Evolutionary conservation across 352 stramenopile genomes (phyloP), one percentile per base, ranked within the genome.

Genomic region (Phytophthora tubulina): DNA sequence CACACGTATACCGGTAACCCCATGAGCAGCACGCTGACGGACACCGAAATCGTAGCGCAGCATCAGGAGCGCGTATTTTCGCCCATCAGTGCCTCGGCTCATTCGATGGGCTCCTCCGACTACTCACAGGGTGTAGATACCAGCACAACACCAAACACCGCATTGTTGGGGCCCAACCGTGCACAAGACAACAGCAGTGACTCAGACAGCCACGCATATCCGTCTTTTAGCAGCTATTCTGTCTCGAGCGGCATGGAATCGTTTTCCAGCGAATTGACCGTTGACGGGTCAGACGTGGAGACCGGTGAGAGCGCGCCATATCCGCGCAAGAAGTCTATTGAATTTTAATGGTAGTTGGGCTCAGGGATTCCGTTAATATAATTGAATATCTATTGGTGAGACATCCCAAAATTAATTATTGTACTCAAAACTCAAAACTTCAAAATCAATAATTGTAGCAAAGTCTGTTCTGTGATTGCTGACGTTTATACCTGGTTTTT

Each of bases 301-400:
- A 60, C 66, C 27, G 51, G 39, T 52, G 52, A 53, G 14, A 66
- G 42, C 10, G 70, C 64, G 17, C 30, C 60, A 15, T 76, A 67
- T 45, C 79, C 77, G 21, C 77, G 69, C 39, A 87, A 86, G 62
- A 75, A 81, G 48, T 86, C 79, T 4, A 85, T 80, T 59, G 79
- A 86, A 46, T 86, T 86, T 69, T 86, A 76, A 64, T 64, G 45
- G 39, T 53, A 53, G 42, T 41, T 41, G 56, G n/a, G n/a, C n/a
- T n/a, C n/a, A n/a, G n/a, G n/a, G n/a, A n/a, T n/a, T n/a, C n/a
- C n/a, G n/a, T n/a, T n/a, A n/a, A n/a, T n/a, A n/a, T n/a, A n/a
- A n/a, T n/a, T n/a, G n/a, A n/a, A n/a, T n/a, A n/a, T n/a, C n/a
- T n/a, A n/a, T n/a, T n/a, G n/a, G n/a, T n/a, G n/a, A n/a, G n/a